Percentiles rank a stretch among this genome's conserved stretches.
These are phyloP conservation scores for Pseudopithomyces chartarum DNA, from an alignment of 2,329 filamentous ascomycete species.

Conservation along the genomic window DNA sequence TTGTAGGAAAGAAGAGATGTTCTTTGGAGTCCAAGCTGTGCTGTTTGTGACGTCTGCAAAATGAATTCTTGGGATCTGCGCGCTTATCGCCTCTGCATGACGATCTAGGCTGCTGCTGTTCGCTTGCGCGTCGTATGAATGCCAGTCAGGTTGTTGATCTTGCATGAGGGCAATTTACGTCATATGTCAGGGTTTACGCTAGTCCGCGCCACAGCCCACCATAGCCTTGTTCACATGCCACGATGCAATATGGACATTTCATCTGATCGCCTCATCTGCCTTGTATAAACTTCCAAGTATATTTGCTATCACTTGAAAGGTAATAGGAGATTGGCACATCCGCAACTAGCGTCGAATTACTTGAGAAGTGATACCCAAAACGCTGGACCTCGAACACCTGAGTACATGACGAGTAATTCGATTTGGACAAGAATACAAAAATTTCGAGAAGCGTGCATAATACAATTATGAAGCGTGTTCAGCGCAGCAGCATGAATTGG, in stretches of 20 bases:
- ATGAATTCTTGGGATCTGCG: background rate
- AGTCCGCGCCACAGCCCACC: conserved; percentile 16
- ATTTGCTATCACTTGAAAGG: background rate
- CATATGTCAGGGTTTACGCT: conserved; percentile 30
- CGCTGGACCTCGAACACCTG: background rate
- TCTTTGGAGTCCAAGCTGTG: background rate
- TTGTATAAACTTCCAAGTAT: background rate
- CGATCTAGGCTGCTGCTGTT: conserved; percentile 24
- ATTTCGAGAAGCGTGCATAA: no score
- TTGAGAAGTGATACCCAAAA: no score
- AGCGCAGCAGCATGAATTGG: no score
- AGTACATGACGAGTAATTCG: no score
- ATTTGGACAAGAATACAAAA: no score
- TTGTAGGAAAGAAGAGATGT: background rate
- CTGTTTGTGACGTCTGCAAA: background rate
- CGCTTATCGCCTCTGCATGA: conserved; percentile 21
- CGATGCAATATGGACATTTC: background rate
- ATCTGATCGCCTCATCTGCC: background rate
- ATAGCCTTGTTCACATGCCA: background rate
- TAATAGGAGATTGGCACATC: background rate
- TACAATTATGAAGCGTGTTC: no score
- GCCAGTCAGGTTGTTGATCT: conserved; percentile 25
- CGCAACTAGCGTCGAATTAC: no score
- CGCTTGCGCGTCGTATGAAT: conserved; percentile 17
- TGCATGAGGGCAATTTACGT: conserved; percentile 27